Conservation (phyloP, 768 basidiomycete species). For the Phylloporus sp. region DNA sequence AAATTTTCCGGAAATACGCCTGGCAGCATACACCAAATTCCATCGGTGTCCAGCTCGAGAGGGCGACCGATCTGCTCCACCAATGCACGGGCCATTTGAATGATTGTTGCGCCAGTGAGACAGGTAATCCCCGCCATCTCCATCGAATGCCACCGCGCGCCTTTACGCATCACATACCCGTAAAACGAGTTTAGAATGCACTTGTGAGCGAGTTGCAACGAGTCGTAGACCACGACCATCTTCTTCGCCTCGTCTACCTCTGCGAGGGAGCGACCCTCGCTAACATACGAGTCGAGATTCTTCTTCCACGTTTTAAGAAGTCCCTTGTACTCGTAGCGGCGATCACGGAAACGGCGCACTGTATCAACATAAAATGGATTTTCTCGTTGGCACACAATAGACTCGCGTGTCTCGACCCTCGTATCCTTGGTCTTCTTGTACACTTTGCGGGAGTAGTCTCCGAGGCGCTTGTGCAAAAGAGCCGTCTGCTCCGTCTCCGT, state of each 20-base stretch:
- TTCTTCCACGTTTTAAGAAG: conserved; percentile 99
- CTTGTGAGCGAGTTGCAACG: conserved; percentile 97
- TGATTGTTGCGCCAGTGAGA: conserved; percentile 94
- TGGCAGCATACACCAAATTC: conserved; percentile 99
- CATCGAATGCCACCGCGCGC: conserved; percentile 99
- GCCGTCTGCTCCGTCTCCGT: conserved; percentile 83
- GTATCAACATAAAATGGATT: conserved; percentile 99
- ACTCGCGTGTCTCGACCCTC: conserved; percentile 86
- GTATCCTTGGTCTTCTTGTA: conserved; percentile 99
- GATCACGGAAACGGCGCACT: conserved; percentile 93
- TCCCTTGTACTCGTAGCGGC: conserved; percentile 98
- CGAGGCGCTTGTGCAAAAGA: conserved; percentile 91
- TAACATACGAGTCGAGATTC: conserved; percentile 73
- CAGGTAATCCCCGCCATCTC: conserved; percentile 99
- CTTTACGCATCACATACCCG: conserved; percentile 99
- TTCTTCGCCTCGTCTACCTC: conserved; percentile 97
- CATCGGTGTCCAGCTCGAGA: conserved; percentile 96
- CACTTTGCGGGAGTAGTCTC: conserved; percentile 97
- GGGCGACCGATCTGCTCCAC: conserved; percentile 98
- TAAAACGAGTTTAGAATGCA: conserved; percentile 99
- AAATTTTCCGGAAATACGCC: conserved; percentile 98
- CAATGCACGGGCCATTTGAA: conserved; percentile 96
- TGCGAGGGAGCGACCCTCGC: conserved; percentile 68
- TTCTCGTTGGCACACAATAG: conserved; percentile 96
- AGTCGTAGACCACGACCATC: conserved; percentile 98